Percentiles rank a stretch among this genome's conserved stretches.
These are phyloP conservation scores for Saccharomycopsis sp. DNA, from an alignment of 805 yeast genomes.

Conservation along the genomic window DNA sequence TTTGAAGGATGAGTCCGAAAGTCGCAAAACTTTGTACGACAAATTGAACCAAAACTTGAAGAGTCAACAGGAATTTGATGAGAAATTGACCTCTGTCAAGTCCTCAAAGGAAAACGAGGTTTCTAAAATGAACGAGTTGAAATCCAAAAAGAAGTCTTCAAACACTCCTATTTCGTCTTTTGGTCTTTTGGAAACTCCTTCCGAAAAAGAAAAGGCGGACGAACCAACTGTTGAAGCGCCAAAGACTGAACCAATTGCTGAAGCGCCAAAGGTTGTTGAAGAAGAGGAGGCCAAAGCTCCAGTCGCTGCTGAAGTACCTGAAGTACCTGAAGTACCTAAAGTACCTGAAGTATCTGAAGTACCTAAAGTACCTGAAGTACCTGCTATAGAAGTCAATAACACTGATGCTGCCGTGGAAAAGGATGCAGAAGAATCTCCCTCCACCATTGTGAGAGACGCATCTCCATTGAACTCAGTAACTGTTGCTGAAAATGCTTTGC, in stretches of 20 bases:
- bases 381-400: background rate
- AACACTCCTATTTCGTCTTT: too few relatives aligned
- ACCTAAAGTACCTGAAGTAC: background rate
- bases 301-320: background rate
- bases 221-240: background rate
- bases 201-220: background rate
- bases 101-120: conserved; percentile 5
- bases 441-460: too few relatives aligned
- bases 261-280: background rate
- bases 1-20: conserved; percentile 12
- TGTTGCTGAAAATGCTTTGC: too few relatives aligned
- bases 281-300: background rate
- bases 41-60: conserved; percentile 11
- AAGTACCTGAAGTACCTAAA: background rate
- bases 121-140: conserved; percentile 4
- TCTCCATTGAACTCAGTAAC: too few relatives aligned
- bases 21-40: conserved; percentile 7
- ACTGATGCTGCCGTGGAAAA: background rate
- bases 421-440: too few relatives aligned
- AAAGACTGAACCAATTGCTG: background rate
- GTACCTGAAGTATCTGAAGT: background rate
- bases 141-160: conserved; percentile 6
- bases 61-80: conserved; percentile 17
- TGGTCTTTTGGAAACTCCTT: too few relatives aligned
- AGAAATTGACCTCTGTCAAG: conserved; percentile 5